These are phyloP conservation scores for Debaryomyces udenii DNA, from an alignment of 1,139 yeast species.

Conservation along the genomic window DNA sequence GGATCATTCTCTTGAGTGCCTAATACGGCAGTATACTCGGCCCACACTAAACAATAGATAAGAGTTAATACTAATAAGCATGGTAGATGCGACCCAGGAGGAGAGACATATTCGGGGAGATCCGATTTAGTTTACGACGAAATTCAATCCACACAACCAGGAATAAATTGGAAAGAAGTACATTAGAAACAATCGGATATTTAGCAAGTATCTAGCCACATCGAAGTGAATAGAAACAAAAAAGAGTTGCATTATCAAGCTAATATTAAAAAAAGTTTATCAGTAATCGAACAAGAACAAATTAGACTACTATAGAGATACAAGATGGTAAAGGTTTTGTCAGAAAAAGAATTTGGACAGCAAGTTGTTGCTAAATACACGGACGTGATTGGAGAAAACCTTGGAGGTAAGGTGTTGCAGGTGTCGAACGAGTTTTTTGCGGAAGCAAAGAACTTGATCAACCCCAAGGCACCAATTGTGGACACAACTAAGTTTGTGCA, in stretches of 20 bases:
- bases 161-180: too few relatives aligned
- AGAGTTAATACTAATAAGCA: neutral
- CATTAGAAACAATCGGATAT: too few relatives aligned
- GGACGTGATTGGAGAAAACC: slow-evolving; percentile 79
- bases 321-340: slow-evolving; percentile 28
- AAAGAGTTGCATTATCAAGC: too few relatives aligned
- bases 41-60: slow-evolving; percentile 4
- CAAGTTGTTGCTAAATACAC: slow-evolving; percentile 53
- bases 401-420: slow-evolving; percentile 73
- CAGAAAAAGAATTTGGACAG: slow-evolving; percentile 47
- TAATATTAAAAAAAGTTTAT: too few relatives aligned
- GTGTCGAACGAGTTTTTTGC: slow-evolving; percentile 95
- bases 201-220: too few relatives aligned
- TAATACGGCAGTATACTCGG: slow-evolving; percentile 1
- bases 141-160: too few relatives aligned
- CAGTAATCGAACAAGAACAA: too few relatives aligned
- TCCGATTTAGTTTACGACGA: too few relatives aligned
- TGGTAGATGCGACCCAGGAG: neutral
- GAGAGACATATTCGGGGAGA: neutral
- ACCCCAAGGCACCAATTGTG: slow-evolving; percentile 76
- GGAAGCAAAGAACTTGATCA: slow-evolving; percentile 83
- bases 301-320: neutral
- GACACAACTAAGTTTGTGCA: slow-evolving; percentile 78
- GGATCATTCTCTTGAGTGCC: neutral
- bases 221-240: too few relatives aligned